A percentile compares a stretch with the other conserved stretches of the same genome.
Conservation (phyloP, 2,329 filamentous ascomycete genomes). For the Neopestalotiopsis sp. region DNA sequence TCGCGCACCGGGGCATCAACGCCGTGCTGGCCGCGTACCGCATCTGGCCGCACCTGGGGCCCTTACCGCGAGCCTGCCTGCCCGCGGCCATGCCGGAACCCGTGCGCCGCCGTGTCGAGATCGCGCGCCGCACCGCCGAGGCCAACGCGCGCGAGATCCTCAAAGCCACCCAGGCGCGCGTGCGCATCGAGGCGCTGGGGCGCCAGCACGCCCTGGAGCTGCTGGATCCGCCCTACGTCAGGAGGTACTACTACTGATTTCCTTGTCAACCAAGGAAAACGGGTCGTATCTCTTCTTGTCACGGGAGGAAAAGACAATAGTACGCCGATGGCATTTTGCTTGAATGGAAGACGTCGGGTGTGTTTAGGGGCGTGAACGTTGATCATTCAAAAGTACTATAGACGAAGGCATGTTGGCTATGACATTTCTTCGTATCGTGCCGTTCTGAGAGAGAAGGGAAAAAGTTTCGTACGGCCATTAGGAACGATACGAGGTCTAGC, state of each 20-base stretch:
- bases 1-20: conserved; percentile 11
- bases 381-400: neutral
- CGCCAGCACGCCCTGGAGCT: conserved; percentile 7
- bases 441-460: neutral
- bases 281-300: neutral
- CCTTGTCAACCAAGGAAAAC: too few species aligned
- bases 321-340: neutral
- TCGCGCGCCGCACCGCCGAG: conserved; percentile 1
- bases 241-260: conserved; percentile 7
- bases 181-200: conserved; percentile 11
- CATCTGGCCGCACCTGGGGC: conserved; percentile 17
- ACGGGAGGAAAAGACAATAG: neutral
- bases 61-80: conserved; percentile 15
- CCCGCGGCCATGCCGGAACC: conserved; percentile 7
- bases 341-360: neutral
- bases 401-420: neutral
- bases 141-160: conserved; percentile 17
- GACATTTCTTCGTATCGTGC: neutral
- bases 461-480: neutral
- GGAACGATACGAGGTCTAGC: neutral
- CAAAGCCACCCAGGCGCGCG: conserved; percentile 5
- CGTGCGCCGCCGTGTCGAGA: conserved; percentile 14
- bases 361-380: neutral
- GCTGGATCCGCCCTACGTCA: neutral
- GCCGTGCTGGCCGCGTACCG: conserved; percentile 15